Conservation (phyloP, 768 basidiomycete species). For the Pisolithus tinctorius region DNA sequence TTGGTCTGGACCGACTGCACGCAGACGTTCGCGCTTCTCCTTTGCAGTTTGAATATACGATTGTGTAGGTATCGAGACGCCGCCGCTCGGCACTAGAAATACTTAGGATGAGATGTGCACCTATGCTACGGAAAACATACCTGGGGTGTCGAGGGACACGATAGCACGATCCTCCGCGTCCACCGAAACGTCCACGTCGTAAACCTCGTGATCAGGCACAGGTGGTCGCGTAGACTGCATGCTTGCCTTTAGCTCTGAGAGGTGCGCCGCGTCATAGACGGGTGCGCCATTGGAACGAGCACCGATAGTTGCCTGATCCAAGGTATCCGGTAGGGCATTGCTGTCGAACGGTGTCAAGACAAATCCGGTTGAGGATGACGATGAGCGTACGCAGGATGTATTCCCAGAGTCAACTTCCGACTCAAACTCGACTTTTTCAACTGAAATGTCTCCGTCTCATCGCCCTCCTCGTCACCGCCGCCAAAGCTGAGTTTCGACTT, state of each 20-base stretch:
- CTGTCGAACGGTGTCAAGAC: conserved; percentile 23
- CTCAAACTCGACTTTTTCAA: conserved; percentile 79
- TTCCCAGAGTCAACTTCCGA: conserved; percentile 52
- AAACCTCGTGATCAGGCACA: conserved; percentile 27
- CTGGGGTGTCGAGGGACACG: conserved; percentile 23
- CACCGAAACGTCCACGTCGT: conserved; percentile 46
- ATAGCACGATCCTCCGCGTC: conserved; percentile 34
- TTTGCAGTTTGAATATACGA: conserved; percentile 68
- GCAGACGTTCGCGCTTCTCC: conserved; percentile 66
- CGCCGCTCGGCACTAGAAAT: conserved; percentile 28
- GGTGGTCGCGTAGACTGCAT: conserved; percentile 53
- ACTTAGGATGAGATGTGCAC: neutral
- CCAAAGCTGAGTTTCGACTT: conserved; percentile 77
- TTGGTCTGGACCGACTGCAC: conserved; percentile 44
- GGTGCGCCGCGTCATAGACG: conserved; percentile 64
- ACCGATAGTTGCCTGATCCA: conserved; percentile 54
- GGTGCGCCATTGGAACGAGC: conserved; percentile 41
- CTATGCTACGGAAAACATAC: conserved; percentile 16
- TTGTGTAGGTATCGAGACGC: conserved; percentile 57
- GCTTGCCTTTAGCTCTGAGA: conserved; percentile 73
- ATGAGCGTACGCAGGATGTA: conserved; percentile 41
- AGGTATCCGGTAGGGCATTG: conserved; percentile 35
- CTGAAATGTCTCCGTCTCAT: conserved; percentile 60
- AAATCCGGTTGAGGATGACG: neutral
- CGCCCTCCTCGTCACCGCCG: conserved; percentile 62